Conservation (phyloP, 2,329 filamentous ascomycete genomes). For the Microcyclospora tardicrescens region DNA sequence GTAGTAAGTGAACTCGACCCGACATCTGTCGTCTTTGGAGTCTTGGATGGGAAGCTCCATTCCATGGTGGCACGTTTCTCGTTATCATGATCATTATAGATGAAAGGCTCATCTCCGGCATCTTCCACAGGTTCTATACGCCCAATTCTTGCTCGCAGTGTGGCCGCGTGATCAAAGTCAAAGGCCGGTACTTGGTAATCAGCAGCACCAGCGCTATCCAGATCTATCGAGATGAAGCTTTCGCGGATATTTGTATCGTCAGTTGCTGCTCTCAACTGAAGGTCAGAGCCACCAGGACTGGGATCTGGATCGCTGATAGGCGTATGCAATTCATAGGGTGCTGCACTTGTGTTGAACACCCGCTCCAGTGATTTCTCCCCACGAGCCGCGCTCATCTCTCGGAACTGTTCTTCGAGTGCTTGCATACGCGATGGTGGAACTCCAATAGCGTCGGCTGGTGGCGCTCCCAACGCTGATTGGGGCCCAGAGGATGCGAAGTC, state of each 20-base stretch:
- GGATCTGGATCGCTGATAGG: slow-evolving; percentile 37
- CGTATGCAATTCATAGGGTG: slow-evolving; percentile 46
- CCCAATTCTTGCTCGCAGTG: slow-evolving; percentile 39
- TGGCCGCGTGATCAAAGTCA: slow-evolving; percentile 37
- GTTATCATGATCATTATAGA: slow-evolving; percentile 22
- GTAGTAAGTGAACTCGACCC: neutral
- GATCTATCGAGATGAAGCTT: slow-evolving; percentile 44
- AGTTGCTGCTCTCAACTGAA: slow-evolving; percentile 36
- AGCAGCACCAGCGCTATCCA: slow-evolving; percentile 41
- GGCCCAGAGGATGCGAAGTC: slow-evolving; percentile 11
- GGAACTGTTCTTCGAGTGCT: slow-evolving; percentile 36
- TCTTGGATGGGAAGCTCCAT: slow-evolving; percentile 39
- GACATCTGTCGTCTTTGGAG: too few species aligned
- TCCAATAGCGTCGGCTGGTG: slow-evolving; percentile 5
- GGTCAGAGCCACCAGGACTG: slow-evolving; percentile 34
- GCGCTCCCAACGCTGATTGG: slow-evolving; percentile 5
- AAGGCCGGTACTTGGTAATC: slow-evolving; percentile 36
- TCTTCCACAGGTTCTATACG: slow-evolving; percentile 31
- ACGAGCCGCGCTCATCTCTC: slow-evolving; percentile 44
- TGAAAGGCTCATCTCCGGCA: slow-evolving; percentile 27
- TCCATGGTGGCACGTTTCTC: slow-evolving; percentile 34
- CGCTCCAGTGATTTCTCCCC: slow-evolving; percentile 45
- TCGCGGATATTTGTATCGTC: slow-evolving; percentile 33
- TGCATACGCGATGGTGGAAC: slow-evolving; percentile 13
- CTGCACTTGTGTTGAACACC: slow-evolving; percentile 42